A percentile compares a stretch with the other conserved stretches of the same genome.
Evolutionary conservation across 225 moss, liverwort and hornwort genomes (phyloP).

Genomic region (Ulota crispa): DNA sequence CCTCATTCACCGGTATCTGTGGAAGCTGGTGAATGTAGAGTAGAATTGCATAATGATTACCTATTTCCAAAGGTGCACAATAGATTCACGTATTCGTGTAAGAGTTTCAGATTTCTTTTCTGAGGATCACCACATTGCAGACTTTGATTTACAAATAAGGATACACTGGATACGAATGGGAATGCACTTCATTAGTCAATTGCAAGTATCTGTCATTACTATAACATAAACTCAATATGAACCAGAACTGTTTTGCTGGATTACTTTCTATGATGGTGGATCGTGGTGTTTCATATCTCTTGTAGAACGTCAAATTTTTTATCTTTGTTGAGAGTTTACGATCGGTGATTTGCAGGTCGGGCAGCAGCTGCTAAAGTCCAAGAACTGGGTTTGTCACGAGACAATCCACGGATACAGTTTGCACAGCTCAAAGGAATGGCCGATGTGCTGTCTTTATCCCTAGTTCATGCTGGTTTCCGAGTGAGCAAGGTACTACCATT

Average conservation of each 20-base stretch:
- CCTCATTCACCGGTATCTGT: background rate
- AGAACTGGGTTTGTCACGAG: conserved; percentile 67
- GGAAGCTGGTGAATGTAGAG: background rate
- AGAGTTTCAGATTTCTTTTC: background rate
- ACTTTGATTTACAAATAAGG: too few species aligned
- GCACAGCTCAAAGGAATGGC: conserved; percentile 98
- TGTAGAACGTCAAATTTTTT: background rate
- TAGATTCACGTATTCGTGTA: background rate
- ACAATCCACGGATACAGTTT: conserved; percentile 70
- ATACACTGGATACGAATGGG: background rate
- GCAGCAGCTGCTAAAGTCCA: conserved; percentile 62
- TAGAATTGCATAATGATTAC: background rate
- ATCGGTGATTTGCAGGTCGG: conserved; percentile 46
- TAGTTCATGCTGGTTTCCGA: conserved; percentile 76
- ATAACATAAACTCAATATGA: background rate
- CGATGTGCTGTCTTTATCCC: conserved; percentile 77
- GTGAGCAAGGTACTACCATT: conserved; percentile 87
- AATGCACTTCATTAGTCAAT: background rate
- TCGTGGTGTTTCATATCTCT: background rate
- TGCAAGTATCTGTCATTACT: background rate
- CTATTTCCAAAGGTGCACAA: background rate
- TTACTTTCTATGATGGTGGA: background rate
- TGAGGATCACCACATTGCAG: background rate
- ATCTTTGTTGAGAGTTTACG: background rate
- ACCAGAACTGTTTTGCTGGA: background rate